Evolutionary conservation across 257 asterid species (phyloP), one percentile per base, ranked within the genome.

Genomic region (Lycium barbarum): DNA sequence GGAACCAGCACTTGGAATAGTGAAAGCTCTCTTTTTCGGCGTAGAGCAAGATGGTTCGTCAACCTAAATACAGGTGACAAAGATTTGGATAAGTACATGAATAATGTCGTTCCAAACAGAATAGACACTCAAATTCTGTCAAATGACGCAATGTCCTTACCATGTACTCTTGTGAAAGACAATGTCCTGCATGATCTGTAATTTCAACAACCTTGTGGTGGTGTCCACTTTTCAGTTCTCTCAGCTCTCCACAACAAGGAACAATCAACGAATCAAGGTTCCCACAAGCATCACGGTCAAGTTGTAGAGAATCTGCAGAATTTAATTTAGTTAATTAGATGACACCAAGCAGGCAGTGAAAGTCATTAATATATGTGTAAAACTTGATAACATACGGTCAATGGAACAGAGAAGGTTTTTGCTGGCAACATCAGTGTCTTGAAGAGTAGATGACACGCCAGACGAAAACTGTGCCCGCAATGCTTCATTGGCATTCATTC

Each of bases 41-140:
- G 99, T 95, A 13, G 97, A 93, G 89, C 97, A 91, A 45, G 98
- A 92, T 85, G 98, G 98, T 89, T 93, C 91, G 87, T 96, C 99
- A 58, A 96, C 97, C 99, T 96, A 85, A 85, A 59, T 26, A 58
- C 18, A 78, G 53, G 51, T 53, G 66, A 76, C 4, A 76, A 14
- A 43, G 33, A 78, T 78, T 54, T 51, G 82, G 49, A 51, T 53
- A 76, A 14, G n/a, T 76, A 49, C 22, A 51, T 76, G 63, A 51
- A 51, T 53, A 51, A 78, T 53, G 65, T 51, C 47, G 8, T 76
- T 73, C 49, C 22, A 38, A 51, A 84, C 40, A 36, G 63, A 72
- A 63, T 9, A 63, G 7, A 40, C 8, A 40, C 35, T 40, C 68
- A 49, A 45, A 38, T 82, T 47, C 49, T 63, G 12, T 51, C 22